Evolutionary conservation across 208 protist genomes (phyloP), one percentile per base, ranked within the genome.

Genomic region (Leishmania mexicana): DNA sequence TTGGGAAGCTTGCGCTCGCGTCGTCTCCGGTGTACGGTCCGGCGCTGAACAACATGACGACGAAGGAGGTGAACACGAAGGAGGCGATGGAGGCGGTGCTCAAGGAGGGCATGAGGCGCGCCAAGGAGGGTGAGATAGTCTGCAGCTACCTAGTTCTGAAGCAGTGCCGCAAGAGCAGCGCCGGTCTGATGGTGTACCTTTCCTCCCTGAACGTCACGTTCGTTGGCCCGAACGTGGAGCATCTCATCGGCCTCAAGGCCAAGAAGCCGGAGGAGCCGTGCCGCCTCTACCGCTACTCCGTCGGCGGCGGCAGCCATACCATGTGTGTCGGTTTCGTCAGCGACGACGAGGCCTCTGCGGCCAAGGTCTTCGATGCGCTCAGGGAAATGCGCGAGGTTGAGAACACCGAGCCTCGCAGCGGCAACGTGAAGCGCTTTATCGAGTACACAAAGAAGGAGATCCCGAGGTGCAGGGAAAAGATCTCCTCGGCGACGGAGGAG

Each of bases 381-480:
- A 83, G 85, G 57, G 75, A 84, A 60, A 85, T 94, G 75, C 84
- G 88, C 35, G 57, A 76, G 58, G 86, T 94, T 10, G 84, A 87
- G 78, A 96, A 96, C 85, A 84, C 81, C 38, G 78, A 84, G 51
- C 93, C 93, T 7, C 93, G 93, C 75, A 96, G 93, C 79, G 93
- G 93, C 78, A 96, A 96, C 78, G 87, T 96, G 40, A 88, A 88
- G 78, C 93, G 90, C 60, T 96, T 96, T 78, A 82, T 94, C 42
- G 91, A 96, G 40, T 94, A 89, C 78, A 93, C 91, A 53, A 85
- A 88, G 73, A 89, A 91, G 75, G 89, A 96, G 81, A 75, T 96
- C 31, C 74, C 81, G 3, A 83, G 86, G 54, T 90, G 85, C 71
- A 89, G 90, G 83, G 81, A 73, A 76, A 92, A 87, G 83, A 67